These are phyloP conservation scores for Ceratocystis cacaofunesta DNA, from an alignment of 2,329 filamentous ascomycete species.

Conservation along the genomic window DNA sequence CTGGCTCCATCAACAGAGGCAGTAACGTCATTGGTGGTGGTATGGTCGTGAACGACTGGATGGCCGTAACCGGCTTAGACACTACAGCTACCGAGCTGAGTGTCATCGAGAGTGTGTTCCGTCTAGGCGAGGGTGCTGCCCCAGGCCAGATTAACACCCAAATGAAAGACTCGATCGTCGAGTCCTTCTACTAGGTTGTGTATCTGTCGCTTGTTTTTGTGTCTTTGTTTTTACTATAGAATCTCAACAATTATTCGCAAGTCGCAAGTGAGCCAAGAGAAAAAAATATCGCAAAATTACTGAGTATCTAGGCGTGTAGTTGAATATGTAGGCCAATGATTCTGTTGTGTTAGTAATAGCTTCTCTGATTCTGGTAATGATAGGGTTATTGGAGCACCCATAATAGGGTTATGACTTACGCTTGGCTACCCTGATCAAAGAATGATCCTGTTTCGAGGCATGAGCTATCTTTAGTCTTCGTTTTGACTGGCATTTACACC, in stretches of 20 bases:
- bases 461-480: too few species aligned
- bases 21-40: slow-evolving; percentile 90
- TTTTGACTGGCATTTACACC: too few species aligned
- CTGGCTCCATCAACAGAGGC: slow-evolving; percentile 84
- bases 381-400: too few species aligned
- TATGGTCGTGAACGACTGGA: slow-evolving; percentile 94
- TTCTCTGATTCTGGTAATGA: too few species aligned
- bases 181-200: slow-evolving; percentile 75
- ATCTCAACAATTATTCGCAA: not conserved
- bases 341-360: too few species aligned
- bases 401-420: too few species aligned
- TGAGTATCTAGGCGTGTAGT: too few species aligned
- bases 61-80: slow-evolving; percentile 81
- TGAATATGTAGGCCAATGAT: too few species aligned
- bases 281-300: not conserved
- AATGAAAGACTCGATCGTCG: slow-evolving; percentile 96
- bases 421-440: too few species aligned
- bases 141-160: slow-evolving; percentile 64
- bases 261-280: slow-evolving; percentile 4
- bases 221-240: not conserved
- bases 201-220: not conserved
- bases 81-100: slow-evolving; percentile 91
- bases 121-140: slow-evolving; percentile 72
- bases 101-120: slow-evolving; percentile 91
- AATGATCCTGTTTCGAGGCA: too few species aligned